Conservation (phyloP, 225 moss, liverwort and hornwort species). For the Bryum argenteum region DNA sequence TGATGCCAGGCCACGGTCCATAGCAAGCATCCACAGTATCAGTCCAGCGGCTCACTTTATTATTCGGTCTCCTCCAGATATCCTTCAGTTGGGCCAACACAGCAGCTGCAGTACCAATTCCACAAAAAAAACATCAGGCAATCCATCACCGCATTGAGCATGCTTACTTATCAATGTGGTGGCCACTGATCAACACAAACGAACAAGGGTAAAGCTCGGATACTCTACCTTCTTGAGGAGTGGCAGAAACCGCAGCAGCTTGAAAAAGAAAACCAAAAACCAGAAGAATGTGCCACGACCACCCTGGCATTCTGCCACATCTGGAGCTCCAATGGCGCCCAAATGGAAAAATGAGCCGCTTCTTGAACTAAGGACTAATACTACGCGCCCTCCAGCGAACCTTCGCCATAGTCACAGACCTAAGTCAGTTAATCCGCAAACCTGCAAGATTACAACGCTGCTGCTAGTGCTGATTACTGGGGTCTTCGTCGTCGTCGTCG, state of each 20-base stretch:
- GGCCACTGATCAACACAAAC: neutral
- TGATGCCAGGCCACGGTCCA: conserved; percentile 57
- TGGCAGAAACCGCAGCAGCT: conserved; percentile 37
- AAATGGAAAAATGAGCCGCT: neutral
- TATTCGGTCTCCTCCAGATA: conserved; percentile 39
- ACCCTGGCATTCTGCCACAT: conserved; percentile 47
- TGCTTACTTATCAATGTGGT: neutral
- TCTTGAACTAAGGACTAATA: conserved; percentile 27
- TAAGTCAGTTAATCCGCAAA: neutral
- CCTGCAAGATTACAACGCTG: too few relatives aligned
- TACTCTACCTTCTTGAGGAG: conserved; percentile 50
- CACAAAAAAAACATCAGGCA: conserved; percentile 4
- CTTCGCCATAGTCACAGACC: conserved; percentile 19
- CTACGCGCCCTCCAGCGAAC: conserved; percentile 13
- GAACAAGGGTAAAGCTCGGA: neutral
- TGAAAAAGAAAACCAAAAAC: conserved; percentile 19
- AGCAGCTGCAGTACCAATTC: conserved; percentile 34
- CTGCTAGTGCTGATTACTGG: neutral
- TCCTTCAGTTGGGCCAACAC: conserved; percentile 51
- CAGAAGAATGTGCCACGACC: conserved; percentile 27
- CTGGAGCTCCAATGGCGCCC: conserved; percentile 20
- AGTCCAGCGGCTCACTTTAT: conserved; percentile 48
- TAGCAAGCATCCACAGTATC: conserved; percentile 51
- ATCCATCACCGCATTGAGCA: neutral
- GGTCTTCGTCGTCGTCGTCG: neutral